phyloP scores from a whole-genome alignment of 2,329 filamentous ascomycete species.

The Colletotrichum truncatum region DNA sequence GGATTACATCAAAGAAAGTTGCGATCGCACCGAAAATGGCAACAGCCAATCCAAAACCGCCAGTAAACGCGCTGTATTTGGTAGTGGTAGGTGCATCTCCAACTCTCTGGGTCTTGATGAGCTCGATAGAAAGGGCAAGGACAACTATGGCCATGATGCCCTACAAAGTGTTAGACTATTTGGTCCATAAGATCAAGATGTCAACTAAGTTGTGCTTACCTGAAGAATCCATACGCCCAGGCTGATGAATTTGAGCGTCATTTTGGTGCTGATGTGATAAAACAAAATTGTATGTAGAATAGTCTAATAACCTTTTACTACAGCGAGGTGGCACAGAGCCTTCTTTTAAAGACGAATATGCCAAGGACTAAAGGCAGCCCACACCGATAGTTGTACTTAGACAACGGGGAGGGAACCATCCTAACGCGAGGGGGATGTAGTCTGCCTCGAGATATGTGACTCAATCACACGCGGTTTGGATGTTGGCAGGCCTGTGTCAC shows the following conservation, averaged over 20 bases:
- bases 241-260: slow-evolving; percentile 15
- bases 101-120: not conserved
- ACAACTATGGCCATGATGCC: slow-evolving; percentile 24
- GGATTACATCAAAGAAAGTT: slow-evolving; percentile 22
- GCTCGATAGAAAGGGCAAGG: slow-evolving; percentile 17
- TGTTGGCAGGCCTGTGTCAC: not conserved
- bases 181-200: not conserved
- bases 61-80: slow-evolving; percentile 20
- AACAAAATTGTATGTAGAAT: accelerated
- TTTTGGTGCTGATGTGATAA: not conserved
- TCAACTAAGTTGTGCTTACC: slow-evolving; percentile 9
- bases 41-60: slow-evolving; percentile 19
- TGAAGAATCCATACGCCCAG: slow-evolving; percentile 21
- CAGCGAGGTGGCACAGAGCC: not conserved
- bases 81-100: slow-evolving; percentile 17
- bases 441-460: slow-evolving; percentile 1
- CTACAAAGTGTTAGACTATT: not conserved
- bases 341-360: not conserved
- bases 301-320: not conserved
- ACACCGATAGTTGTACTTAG: not conserved
- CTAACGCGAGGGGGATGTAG: not conserved
- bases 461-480: not conserved
- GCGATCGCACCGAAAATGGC: slow-evolving; percentile 1
- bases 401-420: not conserved
- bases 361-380: not conserved